Percentiles rank a stretch among this genome's conserved stretches.
Evolutionary conservation across 2,329 filamentous ascomycete species (phyloP).

Genomic region (Cercospora janseana): DNA sequence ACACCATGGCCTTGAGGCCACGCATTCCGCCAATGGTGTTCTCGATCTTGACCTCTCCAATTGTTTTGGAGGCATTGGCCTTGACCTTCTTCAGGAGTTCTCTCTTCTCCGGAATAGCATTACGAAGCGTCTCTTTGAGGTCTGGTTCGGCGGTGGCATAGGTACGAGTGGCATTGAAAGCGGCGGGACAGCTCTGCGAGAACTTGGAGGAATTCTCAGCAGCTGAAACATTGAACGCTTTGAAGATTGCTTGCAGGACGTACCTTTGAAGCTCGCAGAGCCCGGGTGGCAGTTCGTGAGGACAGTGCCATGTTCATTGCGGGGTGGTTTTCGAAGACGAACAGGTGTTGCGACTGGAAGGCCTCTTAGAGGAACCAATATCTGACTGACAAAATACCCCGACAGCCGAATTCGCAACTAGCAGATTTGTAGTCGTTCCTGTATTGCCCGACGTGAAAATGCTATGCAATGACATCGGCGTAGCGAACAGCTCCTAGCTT

Average conservation of each 20-base stretch:
- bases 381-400: not conserved
- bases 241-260: not conserved
- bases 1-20: conserved; percentile 95
- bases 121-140: conserved; percentile 81
- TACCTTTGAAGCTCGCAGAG: conserved; percentile 64
- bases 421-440: not conserved
- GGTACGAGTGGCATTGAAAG: conserved; percentile 44
- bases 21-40: conserved; percentile 93
- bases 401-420: not conserved
- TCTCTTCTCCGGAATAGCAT: conserved; percentile 84
- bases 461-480: conserved; percentile 1
- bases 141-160: conserved; percentile 80
- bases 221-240: not conserved
- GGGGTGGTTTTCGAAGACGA: conserved; percentile 4
- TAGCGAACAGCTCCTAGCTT: not conserved
- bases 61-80: conserved; percentile 72
- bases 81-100: conserved; percentile 95
- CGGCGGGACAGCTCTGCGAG: conserved; percentile 25
- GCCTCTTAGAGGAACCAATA: not conserved
- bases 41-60: conserved; percentile 90
- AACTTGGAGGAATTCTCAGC: conserved; percentile 25
- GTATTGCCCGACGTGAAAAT: not conserved
- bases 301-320: conserved; percentile 62
- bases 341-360: not conserved
- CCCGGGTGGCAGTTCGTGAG: conserved; percentile 60